Evolutionary conservation across 2,329 filamentous ascomycete genomes (phyloP), one percentile per base, ranked within the genome.

Genomic region (Metarhizium album): DNA sequence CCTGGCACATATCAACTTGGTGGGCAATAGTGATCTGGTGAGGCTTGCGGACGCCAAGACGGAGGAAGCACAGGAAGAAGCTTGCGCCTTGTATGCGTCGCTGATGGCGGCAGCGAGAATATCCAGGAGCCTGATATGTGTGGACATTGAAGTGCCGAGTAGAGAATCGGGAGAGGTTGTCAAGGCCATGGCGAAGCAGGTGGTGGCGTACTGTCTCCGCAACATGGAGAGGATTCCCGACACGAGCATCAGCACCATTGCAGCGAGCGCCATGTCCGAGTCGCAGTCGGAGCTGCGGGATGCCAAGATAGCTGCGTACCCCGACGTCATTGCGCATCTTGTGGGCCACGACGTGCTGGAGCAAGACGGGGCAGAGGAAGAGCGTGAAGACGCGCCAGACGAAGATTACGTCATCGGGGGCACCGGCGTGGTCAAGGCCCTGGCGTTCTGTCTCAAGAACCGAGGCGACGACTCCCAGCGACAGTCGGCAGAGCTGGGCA

Each of bases 341-440:
- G 87, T 96, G 31, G 90, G 90, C 4, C 80, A 87, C 58, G 78
- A 80, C 51, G 70, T 74, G 24, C 61, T 70, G 48, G 59, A 66
- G 35, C 73, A 63, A 65, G 80, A 64, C 66, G 77, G 62, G 58
- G 67, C 58, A 56, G 76, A 79, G 22, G 82, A 84, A 45, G 79
- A 84, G 22, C 75, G 81, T 42, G 81, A 84, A 2, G 74, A 83
- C 11, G 85, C 89, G 6, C 87, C 90, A 0, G 89, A 95, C 57
- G 86, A 95, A 52, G 89, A 96, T 65, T 97, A 97, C 67, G 90
- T 97, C 43, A 93, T 97, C 60, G 90, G 91, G 20, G 91, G 91
- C 16, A 95, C 90, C 1, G 93, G 91, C 24, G 89, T 98, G 2
- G 91, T 95, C 46, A 96, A 95, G 69, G 93, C 93, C 4, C 74